Percentiles rank a stretch among this genome's conserved stretches.
Evolutionary conservation across 352 stramenopile genomes (phyloP).

Genomic region (Phytopythium ostracodes): DNA sequence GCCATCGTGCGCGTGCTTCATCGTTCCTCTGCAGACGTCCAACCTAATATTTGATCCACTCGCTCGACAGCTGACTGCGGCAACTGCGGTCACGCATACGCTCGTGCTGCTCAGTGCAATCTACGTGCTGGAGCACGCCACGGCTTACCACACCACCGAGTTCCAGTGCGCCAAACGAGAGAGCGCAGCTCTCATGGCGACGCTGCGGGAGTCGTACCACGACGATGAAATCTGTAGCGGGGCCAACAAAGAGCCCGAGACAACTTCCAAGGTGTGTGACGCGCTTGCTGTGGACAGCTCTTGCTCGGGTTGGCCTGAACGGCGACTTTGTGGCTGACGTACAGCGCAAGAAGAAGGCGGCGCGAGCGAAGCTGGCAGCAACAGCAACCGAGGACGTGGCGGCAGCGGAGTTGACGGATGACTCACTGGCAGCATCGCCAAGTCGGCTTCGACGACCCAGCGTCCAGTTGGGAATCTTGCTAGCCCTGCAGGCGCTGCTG

Average conservation of each 20-base stretch:
- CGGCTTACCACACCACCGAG: neutral
- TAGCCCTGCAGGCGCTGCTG: constrained; percentile 26
- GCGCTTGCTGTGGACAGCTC: too few species aligned
- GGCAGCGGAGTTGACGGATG: neutral
- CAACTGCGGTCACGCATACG: constrained; percentile 27
- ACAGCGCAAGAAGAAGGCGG: constrained; percentile 1
- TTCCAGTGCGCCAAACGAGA: neutral
- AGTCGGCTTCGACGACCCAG: constrained; percentile 5
- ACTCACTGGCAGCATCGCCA: neutral
- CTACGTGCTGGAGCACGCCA: constrained; percentile 15
- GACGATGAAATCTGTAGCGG: neutral
- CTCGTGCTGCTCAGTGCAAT: constrained; percentile 28
- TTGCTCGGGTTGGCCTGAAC: too few species aligned
- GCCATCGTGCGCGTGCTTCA: neutral
- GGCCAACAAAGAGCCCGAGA: constrained; percentile 3
- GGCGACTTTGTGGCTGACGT: neutral
- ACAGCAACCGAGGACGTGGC: neutral
- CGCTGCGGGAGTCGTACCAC: neutral
- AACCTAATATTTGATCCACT: constrained; percentile 34
- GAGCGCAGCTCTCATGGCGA: constrained; percentile 1
- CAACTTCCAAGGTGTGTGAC: neutral
- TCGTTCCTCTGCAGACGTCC: constrained; percentile 2
- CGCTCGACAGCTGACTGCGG: constrained; percentile 23
- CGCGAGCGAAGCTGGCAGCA: constrained; percentile 1
- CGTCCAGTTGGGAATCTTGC: constrained; percentile 27